These are phyloP conservation scores for Suillus paluster DNA, from an alignment of 768 basidiomycete genomes.

Conservation along the genomic window DNA sequence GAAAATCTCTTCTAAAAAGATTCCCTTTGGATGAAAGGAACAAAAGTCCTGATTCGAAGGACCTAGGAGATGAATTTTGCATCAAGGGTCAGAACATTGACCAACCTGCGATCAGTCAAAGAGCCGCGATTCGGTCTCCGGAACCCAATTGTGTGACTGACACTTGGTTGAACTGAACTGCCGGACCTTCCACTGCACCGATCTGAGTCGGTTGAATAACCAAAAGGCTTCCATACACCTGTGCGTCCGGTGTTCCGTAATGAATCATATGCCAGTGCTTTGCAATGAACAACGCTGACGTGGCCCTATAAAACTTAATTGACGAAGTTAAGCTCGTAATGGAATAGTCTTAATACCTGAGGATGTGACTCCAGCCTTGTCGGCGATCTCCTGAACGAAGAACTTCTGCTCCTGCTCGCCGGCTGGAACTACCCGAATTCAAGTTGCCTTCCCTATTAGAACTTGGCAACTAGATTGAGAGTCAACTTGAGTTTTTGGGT, in stretches of 20 bases:
- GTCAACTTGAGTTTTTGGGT: too few species aligned
- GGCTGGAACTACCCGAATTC: not conserved
- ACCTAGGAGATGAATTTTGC: not conserved
- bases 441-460: not conserved
- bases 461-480: not conserved
- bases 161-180: not conserved
- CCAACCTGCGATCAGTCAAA: not conserved
- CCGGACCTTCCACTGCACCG: not conserved
- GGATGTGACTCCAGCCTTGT: too few species aligned
- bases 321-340: not conserved
- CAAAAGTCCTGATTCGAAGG: not conserved
- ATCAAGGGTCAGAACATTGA: not conserved
- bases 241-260: not conserved
- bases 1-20: too few species aligned
- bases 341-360: too few species aligned
- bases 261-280: not conserved
- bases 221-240: not conserved
- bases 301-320: not conserved
- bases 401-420: not conserved
- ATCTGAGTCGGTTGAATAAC: not conserved
- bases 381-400: not conserved
- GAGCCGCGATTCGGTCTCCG: not conserved
- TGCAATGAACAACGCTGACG: not conserved
- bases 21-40: not conserved
- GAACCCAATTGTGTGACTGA: not conserved